These are phyloP conservation scores for Alternaria infectoria DNA, from an alignment of 2,329 filamentous ascomycete genomes.

Conservation along the genomic window DNA sequence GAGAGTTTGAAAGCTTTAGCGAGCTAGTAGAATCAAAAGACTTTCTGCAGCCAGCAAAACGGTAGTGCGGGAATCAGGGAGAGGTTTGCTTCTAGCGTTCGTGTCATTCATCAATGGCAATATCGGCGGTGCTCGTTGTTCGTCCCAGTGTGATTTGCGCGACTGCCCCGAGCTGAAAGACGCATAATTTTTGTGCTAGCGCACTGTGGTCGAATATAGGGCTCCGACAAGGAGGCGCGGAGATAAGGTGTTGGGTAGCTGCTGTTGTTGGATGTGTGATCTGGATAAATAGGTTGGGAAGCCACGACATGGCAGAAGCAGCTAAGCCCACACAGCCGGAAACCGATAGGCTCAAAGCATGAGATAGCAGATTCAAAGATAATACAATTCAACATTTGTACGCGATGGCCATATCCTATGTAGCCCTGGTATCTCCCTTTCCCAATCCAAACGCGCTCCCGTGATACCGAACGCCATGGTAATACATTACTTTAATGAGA, in stretches of 20 bases:
- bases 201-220: not conserved
- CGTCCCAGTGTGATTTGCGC: not conserved
- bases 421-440: not conserved
- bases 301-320: not conserved
- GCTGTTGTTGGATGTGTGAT: constrained; percentile 4
- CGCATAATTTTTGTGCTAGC: not conserved
- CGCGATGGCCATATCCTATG: not conserved
- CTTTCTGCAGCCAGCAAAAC: constrained; percentile 18
- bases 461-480: not conserved
- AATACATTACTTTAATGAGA: not conserved
- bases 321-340: not conserved
- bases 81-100: constrained; percentile 21
- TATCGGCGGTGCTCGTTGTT: constrained; percentile 18
- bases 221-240: not conserved
- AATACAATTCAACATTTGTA: not conserved
- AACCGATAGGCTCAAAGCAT: not conserved
- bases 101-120: constrained; percentile 39
- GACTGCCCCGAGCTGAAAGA: not conserved
- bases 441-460: not conserved
- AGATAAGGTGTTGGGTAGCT: not conserved
- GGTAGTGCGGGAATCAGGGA: constrained; percentile 8
- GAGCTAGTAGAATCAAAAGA: constrained; percentile 28
- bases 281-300: constrained; percentile 16
- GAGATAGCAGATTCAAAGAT: not conserved
- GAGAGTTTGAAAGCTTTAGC: constrained; percentile 30